A percentile compares a stretch with the other conserved stretches of the same genome.
Conservation (phyloP, 2,329 filamentous ascomycete genomes). For the Capronia americana region DNA sequence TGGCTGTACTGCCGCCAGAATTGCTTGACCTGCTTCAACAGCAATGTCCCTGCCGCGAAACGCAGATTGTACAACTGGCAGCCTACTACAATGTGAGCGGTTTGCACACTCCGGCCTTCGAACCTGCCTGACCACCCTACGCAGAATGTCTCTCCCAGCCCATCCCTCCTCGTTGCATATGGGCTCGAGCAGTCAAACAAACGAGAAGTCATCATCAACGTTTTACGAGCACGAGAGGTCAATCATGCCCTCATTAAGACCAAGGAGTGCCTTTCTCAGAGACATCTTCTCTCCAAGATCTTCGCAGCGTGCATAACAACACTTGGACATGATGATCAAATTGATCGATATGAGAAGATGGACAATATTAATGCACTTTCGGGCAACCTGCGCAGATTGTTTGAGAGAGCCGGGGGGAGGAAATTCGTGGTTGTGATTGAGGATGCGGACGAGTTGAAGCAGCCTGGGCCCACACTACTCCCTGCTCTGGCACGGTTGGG, state of each 20-base stretch:
- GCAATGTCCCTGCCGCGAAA: slow-evolving; percentile 51
- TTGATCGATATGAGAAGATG: slow-evolving; percentile 66
- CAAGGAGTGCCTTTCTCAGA: slow-evolving; percentile 54
- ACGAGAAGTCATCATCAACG: slow-evolving; percentile 69
- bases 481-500: slow-evolving; percentile 81
- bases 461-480: slow-evolving; percentile 77
- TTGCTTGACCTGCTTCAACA: slow-evolving; percentile 30
- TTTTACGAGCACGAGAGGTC: slow-evolving; percentile 67
- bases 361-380: slow-evolving; percentile 80
- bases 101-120: not conserved
- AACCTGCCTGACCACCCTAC: not conserved
- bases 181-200: slow-evolving; percentile 90
- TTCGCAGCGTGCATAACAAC: slow-evolving; percentile 49
- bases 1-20: slow-evolving; percentile 29
- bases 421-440: slow-evolving; percentile 83
- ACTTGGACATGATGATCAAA: slow-evolving; percentile 46
- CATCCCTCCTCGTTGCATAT: slow-evolving; percentile 77
- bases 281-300: slow-evolving; percentile 56
- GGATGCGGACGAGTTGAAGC: slow-evolving; percentile 82
- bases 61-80: slow-evolving; percentile 51
- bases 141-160: slow-evolving; percentile 61
- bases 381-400: slow-evolving; percentile 67
- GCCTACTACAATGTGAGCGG: slow-evolving; percentile 48
- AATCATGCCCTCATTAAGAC: slow-evolving; percentile 51
- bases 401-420: slow-evolving; percentile 42